A percentile compares a stretch with the other conserved stretches of the same genome.
phyloP scores from a whole-genome alignment of 208 protist species.

The Acanthamoeba castellanii region DNA sequence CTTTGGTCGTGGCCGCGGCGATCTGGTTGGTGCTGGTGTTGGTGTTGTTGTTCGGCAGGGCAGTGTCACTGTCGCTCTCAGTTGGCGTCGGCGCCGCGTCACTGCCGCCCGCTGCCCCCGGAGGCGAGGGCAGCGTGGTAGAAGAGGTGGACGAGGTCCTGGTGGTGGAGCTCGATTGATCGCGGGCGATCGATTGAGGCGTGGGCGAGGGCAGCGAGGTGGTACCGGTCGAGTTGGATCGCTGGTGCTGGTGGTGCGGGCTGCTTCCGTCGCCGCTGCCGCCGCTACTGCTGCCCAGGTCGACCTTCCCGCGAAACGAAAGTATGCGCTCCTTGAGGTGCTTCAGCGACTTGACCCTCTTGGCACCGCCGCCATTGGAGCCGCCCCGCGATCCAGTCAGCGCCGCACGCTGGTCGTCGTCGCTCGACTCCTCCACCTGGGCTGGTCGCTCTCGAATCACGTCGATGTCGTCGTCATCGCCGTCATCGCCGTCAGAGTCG shows the following conservation, averaged over 20 bases:
- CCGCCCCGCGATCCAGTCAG: no score
- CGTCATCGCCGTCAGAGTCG: background rate
- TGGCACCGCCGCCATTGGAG: background rate
- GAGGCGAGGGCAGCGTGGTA: background rate
- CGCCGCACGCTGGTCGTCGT: background rate
- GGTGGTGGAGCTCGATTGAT: background rate
- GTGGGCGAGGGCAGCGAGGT: no score
- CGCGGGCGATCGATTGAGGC: no score
- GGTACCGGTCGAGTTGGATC: no score
- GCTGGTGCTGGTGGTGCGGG: background rate
- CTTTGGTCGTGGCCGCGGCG: background rate
- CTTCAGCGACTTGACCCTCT: background rate
- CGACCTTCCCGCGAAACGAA: slow-evolving; percentile 16
- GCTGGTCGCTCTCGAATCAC: background rate
- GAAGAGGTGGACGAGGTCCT: no score
- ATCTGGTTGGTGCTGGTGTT: background rate
- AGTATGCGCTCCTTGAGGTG: slow-evolving; percentile 1
- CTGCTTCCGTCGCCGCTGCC: background rate
- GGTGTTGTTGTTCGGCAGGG: background rate
- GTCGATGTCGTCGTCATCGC: background rate
- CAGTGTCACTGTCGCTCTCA: background rate
- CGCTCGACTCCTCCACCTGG: background rate
- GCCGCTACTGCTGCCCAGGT: background rate
- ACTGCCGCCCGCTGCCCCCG: no score
- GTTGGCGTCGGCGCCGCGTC: background rate